Percentiles rank a stretch among this genome's conserved stretches.
Conservation (phyloP, 2,329 filamentous ascomycete species). For the Amauroascus verrucosus region DNA sequence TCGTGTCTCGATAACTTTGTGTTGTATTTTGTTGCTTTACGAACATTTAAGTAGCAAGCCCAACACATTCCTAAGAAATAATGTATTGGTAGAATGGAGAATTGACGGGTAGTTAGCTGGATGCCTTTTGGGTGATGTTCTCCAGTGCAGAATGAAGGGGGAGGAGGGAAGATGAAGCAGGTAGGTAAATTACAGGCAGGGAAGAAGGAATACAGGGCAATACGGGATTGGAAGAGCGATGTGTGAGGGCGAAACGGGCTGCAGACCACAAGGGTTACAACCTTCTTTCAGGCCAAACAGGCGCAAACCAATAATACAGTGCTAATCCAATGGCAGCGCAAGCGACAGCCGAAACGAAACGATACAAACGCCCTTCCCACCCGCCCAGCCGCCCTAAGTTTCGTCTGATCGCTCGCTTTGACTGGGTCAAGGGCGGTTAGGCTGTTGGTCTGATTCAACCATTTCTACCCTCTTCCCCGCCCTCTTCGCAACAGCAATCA, state of each 20-base stretch:
- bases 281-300: slow-evolving; percentile 3
- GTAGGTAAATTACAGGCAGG: too few relatives aligned
- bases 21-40: too few relatives aligned
- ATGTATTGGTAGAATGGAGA: too few relatives aligned
- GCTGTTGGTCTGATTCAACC: slow-evolving; percentile 1
- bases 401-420: slow-evolving; percentile 4
- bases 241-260: background rate
- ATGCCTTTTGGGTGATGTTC: too few relatives aligned
- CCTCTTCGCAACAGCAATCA: background rate
- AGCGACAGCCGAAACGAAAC: slow-evolving; percentile 19
- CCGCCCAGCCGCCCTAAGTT: slow-evolving; percentile 16
- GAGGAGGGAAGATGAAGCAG: too few relatives aligned
- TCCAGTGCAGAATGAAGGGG: too few relatives aligned
- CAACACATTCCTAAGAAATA: too few relatives aligned
- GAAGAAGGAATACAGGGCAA: background rate
- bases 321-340: slow-evolving; percentile 8
- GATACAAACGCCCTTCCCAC: slow-evolving; percentile 15
- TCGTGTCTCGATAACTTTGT: too few relatives aligned
- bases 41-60: too few relatives aligned
- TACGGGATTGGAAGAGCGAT: background rate
- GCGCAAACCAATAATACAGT: slow-evolving; percentile 11
- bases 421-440: slow-evolving; percentile 10
- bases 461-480: background rate
- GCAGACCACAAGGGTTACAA: background rate
- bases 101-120: too few relatives aligned